Evolutionary conservation across 2,329 filamentous ascomycete genomes (phyloP).

Genomic region (Colletotrichum falcatum): DNA sequence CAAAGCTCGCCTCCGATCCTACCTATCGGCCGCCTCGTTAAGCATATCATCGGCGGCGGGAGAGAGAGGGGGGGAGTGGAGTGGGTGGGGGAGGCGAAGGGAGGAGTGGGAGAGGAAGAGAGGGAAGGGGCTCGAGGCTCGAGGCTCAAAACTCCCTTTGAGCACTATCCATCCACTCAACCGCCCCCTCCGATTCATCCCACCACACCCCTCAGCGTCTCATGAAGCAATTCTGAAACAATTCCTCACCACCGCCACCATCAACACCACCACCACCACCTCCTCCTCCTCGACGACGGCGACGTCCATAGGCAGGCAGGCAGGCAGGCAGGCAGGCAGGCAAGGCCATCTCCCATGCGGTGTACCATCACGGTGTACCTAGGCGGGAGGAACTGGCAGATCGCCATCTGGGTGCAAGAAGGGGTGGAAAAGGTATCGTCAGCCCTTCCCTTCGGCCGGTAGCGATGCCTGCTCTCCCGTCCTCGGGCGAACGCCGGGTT

Average conservation of each 20-base stretch:
- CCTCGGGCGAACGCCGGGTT: background rate
- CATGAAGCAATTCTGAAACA: conserved; percentile 60
- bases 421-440: background rate
- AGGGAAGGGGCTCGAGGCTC: background rate
- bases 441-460: background rate
- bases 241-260: conserved; percentile 33
- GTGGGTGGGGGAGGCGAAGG: background rate
- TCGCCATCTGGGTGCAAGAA: conserved; percentile 5
- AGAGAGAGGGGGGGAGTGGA: background rate
- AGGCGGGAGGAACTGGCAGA: conserved; percentile 38
- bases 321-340: background rate
- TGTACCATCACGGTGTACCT: conserved; percentile 1
- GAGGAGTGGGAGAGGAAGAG: background rate
- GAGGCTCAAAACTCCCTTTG: conserved; percentile 23
- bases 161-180: conserved; percentile 17
- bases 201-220: conserved; percentile 42
- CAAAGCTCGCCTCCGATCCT: background rate
- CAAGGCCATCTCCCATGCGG: conserved; percentile 17
- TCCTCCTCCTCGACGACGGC: background rate
- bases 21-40: conserved; percentile 2
- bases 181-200: conserved; percentile 19
- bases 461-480: background rate
- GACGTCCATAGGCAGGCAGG: background rate
- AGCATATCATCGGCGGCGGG: background rate
- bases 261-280: too few relatives aligned